phyloP scores from a whole-genome alignment of 192 early-diverging fungal species.

The Umbelopsis sp. region DNA sequence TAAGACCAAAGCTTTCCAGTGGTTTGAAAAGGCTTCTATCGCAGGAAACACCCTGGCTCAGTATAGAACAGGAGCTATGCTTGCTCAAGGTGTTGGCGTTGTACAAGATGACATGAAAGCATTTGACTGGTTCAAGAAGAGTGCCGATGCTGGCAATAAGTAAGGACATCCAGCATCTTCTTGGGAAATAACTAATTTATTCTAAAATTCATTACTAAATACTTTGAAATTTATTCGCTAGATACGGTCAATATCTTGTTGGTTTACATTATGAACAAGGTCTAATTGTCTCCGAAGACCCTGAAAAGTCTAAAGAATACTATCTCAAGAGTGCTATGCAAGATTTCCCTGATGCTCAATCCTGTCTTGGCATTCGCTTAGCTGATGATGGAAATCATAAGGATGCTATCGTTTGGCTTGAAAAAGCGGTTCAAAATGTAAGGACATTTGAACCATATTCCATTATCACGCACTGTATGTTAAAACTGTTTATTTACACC shows the following conservation, averaged over 20 bases:
- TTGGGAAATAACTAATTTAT: no score
- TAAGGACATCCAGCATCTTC: no score
- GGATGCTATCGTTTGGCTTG: conserved; percentile 33
- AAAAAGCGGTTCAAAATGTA: conserved; percentile 34
- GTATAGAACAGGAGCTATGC: conserved; percentile 23
- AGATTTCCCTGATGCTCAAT: conserved; percentile 32
- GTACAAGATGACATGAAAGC: conserved; percentile 16
- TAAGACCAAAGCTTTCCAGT: conserved; percentile 24
- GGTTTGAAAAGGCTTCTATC: conserved; percentile 29
- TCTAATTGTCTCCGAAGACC: conserved; percentile 15
- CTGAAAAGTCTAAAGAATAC: conserved; percentile 26
- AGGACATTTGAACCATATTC: no score
- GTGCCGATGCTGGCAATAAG: conserved; percentile 35
- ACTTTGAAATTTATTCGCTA: not conserved
- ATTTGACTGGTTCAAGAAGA: conserved; percentile 28
- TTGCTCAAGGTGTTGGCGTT: conserved; percentile 22
- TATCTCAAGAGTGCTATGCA: conserved; percentile 37
- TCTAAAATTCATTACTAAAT: conserved; percentile 13
- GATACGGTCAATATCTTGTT: conserved; percentile 34
- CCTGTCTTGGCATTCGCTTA: conserved; percentile 29
- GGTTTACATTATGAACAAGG: conserved; percentile 36
- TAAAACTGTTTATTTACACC: no score
- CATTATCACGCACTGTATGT: no score
- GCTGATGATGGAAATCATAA: conserved; percentile 22
- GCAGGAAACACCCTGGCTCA: conserved; percentile 28